Evolutionary conservation across 1,284 basidiomycete species (phyloP), one percentile per base, ranked within the genome.

Genomic region (Cryptococcus sp.): DNA sequence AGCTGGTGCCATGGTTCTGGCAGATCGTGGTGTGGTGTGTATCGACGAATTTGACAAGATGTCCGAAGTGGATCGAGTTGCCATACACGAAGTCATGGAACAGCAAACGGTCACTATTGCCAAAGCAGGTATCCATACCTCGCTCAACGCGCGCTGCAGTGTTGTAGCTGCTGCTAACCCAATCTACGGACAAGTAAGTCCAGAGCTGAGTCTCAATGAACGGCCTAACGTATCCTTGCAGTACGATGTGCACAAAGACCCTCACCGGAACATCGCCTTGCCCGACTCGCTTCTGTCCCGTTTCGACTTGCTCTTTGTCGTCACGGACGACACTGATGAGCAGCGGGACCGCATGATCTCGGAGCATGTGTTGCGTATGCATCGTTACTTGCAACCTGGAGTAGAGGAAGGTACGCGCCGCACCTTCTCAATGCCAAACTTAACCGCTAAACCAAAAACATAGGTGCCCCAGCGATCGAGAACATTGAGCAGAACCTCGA

Each of bases 1-100:
- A 81, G 96, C 95, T 8, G 96, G 96, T 59, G 96, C 96, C 15
- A 99, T 99, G 96, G 96, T 99, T 38, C 86, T 99, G 49, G 96
- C 96, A n/a, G 96, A 99, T 78, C 88, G 94, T 62, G 96, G 96
- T 20, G 93, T 99, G 15, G 95, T 99, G 48, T 99, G 95, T 80
- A 99, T 99, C 70, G 96, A 99, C 79, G 95, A 99, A 80, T 99
- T 99, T 72, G 95, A 99, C 84, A 99, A 99, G 79, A 99, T 99
- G 95, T 93, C 91, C 35, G 96, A 99, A 70, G 85, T 97, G 65
- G 95, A 99, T 81, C 87, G 96, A 67, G 95, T 98, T n/a, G 95
- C 96, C 30, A 99, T 99, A 68, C 96, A 99, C 81, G 96, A 99
- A 86, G 96, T 98, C 71, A 99, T 99, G 96, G 95, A 99, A 78